Conservation (phyloP, 1,139 yeast species). For the Yamadazyma atmosphaerica region DNA sequence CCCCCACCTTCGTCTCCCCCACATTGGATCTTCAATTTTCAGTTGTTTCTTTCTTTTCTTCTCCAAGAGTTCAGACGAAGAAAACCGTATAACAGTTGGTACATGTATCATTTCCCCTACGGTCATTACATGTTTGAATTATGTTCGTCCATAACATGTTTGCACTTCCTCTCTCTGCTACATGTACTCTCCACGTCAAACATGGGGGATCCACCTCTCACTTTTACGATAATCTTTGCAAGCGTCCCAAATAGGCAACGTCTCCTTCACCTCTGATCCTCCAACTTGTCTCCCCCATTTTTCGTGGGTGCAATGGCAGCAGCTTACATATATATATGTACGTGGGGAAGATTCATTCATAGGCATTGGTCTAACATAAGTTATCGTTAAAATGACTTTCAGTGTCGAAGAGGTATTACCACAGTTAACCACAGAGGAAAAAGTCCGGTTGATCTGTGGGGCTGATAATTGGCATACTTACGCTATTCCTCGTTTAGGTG, state of each 20-base stretch:
- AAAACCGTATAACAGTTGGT: no score
- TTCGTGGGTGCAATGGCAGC: background rate
- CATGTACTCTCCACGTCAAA: no score
- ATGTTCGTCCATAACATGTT: no score
- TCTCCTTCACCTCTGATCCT: conserved; percentile 4
- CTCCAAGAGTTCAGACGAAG: background rate
- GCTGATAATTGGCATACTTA: conserved; percentile 58
- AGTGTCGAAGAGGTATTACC: conserved; percentile 45
- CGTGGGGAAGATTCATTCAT: background rate
- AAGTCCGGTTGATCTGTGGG: conserved; percentile 47
- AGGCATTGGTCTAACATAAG: background rate
- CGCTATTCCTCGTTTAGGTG: conserved; percentile 42
- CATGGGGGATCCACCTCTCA: no score
- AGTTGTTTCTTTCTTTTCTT: background rate
- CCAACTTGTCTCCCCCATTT: conserved; percentile 5
- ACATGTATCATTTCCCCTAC: no score
- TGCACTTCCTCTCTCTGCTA: no score
- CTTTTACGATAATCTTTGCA: conserved; percentile 6
- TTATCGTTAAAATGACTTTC: conserved; percentile 2
- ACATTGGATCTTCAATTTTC: background rate
- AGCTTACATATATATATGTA: background rate
- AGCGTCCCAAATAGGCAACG: conserved; percentile 3
- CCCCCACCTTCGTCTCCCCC: background rate
- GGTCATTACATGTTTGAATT: no score
- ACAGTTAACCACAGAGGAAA: conserved; percentile 48